Evolutionary conservation across 2,329 filamentous ascomycete genomes (phyloP), one percentile per base, ranked within the genome.

Genomic region (Colletotrichum tropicicola): DNA sequence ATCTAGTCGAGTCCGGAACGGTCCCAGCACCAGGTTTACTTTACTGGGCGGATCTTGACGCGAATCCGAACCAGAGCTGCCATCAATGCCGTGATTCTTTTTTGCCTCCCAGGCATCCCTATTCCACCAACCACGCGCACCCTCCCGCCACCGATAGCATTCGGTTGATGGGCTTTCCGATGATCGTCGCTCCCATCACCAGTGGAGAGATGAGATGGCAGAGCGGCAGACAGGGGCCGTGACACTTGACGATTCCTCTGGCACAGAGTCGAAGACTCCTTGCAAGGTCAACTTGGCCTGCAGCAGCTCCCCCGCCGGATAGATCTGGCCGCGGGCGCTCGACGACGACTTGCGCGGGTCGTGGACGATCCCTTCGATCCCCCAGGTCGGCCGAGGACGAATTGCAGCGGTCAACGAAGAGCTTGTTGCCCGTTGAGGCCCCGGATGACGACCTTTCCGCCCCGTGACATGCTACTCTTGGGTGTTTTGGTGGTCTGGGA

Each of bases 91-190:
- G 51, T 59, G 19, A 23, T 39, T 6, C 28, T 25, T 47, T 47
- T 59, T 45, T 47, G 60, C 30, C 47, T 59, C 35, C 10, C 21
- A 35, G 23, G 28, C 44, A 62, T 52, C 39, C 30, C 13, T 25
- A 53, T 45, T 44, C 56, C 48, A 54, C 56, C 56, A 60, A 65
- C 56, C 57, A 35, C 27, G 21, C 19, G 17, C 28, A 15, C 17
- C 12, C 9, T 25, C 19, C 21, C 23, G 27, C 52, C 51, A n/a
- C 39, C 32, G 25, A 17, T 52, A 21, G n/a, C 44, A 35, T 35
- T 57, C 58, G 62, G 62, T 57, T 41, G 44, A 63, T 57, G 37
- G 37, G 45, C 44, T 48, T 65, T 37, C 62, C 45, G 62, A 58
- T 23, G 62, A 65, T 65, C 62, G 32, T 39, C 51, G 47, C 43